Conservation (phyloP, 768 basidiomycete species). For the Termitomyces sp. region DNA sequence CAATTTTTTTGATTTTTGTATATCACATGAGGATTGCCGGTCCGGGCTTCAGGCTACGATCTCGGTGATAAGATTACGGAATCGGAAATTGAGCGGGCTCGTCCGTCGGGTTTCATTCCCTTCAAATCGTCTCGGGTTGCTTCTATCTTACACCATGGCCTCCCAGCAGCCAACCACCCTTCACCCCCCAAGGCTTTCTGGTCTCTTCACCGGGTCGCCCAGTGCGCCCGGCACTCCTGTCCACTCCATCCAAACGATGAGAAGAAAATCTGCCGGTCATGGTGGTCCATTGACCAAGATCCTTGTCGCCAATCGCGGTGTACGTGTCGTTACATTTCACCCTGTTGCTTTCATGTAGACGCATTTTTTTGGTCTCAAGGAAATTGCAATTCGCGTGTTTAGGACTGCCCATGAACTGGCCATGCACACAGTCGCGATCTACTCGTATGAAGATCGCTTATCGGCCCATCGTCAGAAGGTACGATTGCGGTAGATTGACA, state of each 20-base stretch:
- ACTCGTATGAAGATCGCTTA: constrained; percentile 94
- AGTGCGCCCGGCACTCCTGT: constrained; percentile 81
- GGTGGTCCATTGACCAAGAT: constrained; percentile 87
- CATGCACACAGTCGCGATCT: constrained; percentile 99
- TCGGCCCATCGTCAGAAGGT: constrained; percentile 98
- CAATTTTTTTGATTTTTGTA: background rate
- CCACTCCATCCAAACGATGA: constrained; percentile 87
- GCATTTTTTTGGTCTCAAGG: constrained; percentile 39
- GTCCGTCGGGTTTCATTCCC: constrained; percentile 9
- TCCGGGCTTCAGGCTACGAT: background rate
- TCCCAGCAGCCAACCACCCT: constrained; percentile 35
- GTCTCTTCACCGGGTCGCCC: constrained; percentile 68
- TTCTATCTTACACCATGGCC: constrained; percentile 28
- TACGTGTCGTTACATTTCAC: constrained; percentile 32
- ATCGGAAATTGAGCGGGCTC: constrained; percentile 14
- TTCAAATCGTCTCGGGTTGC: constrained; percentile 3
- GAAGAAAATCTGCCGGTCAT: constrained; percentile 87
- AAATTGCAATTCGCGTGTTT: constrained; percentile 99
- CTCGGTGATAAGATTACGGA: background rate
- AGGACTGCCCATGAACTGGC: constrained; percentile 97
- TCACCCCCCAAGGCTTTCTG: constrained; percentile 68
- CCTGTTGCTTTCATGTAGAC: constrained; percentile 5
- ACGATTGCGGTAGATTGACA: constrained; percentile 10
- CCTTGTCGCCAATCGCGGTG: constrained; percentile 88
- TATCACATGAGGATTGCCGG: constrained; percentile 11